Evolutionary conservation across 73 alveolate species (phyloP).

Genomic region (Paramecium octaurelia): DNA sequence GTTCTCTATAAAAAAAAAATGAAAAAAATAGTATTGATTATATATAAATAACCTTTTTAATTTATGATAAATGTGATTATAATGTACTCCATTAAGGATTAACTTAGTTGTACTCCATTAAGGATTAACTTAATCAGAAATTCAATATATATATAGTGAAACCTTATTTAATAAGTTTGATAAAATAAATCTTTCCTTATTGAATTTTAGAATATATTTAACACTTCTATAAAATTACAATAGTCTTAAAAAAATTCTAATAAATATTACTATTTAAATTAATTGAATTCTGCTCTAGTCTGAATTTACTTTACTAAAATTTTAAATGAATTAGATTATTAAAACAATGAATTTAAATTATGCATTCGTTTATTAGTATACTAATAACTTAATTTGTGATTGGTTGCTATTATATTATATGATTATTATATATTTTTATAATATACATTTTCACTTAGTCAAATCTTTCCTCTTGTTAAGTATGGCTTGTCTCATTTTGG

Average conservation of each 20-base stretch:
- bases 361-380: not conserved
- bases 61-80: no score
- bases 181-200: no score
- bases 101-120: not conserved
- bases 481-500: conserved; percentile 57
- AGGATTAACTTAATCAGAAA: not conserved
- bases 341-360: not conserved
- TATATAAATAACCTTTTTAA: no score
- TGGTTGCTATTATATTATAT: not conserved
- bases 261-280: no score
- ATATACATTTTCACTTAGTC: conserved; percentile 34
- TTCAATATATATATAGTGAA: not conserved
- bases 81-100: not conserved
- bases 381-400: not conserved
- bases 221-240: no score
- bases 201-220: no score
- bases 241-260: no score
- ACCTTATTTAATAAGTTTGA: no score
- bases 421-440: not conserved
- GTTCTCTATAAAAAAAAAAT: no score
- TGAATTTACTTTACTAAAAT: not conserved
- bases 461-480: conserved; percentile 54
- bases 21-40: no score
- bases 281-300: not conserved
- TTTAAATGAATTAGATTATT: not conserved